A percentile compares a stretch with the other conserved stretches of the same genome.
phyloP scores from a whole-genome alignment of 2,329 filamentous ascomycete genomes.

The Fusarium falciforme region DNA sequence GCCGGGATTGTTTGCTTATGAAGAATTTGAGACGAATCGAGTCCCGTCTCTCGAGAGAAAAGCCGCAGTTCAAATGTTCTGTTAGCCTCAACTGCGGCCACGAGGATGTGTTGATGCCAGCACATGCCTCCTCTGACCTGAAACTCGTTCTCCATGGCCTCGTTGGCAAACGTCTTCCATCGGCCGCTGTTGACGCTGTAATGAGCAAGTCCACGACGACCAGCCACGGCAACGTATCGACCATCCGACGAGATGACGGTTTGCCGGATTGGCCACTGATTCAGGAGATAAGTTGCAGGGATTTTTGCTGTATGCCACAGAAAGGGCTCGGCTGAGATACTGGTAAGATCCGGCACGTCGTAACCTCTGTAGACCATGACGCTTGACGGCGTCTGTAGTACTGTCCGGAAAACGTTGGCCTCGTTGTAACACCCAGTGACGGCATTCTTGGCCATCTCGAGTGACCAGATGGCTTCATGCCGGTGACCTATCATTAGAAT shows the following conservation, averaged over 20 bases:
- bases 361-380: slow-evolving; percentile 95
- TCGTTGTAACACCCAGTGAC: slow-evolving; percentile 91
- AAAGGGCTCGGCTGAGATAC: slow-evolving; percentile 90
- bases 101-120: slow-evolving; percentile 96
- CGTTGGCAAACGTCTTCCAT: slow-evolving; percentile 93
- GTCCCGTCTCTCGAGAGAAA: slow-evolving; percentile 85
- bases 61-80: slow-evolving; percentile 88
- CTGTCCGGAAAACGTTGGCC: slow-evolving; percentile 88
- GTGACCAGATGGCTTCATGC: slow-evolving; percentile 83
- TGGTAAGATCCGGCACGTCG: slow-evolving; percentile 88
- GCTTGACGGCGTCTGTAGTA: slow-evolving; percentile 88
- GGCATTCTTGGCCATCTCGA: slow-evolving; percentile 96
- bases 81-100: slow-evolving; percentile 90
- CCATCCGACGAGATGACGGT: slow-evolving; percentile 92
- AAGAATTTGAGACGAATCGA: slow-evolving; percentile 79
- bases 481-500: slow-evolving; percentile 78
- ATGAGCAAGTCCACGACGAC: slow-evolving; percentile 88
- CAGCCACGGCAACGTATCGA: slow-evolving; percentile 95
- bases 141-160: slow-evolving; percentile 87
- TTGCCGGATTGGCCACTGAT: slow-evolving; percentile 93
- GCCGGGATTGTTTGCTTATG: slow-evolving; percentile 83
- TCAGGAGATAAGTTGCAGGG: slow-evolving; percentile 83
- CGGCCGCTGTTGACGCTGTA: slow-evolving; percentile 94
- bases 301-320: slow-evolving; percentile 96
- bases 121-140: slow-evolving; percentile 96